Evolutionary conservation across 768 basidiomycete genomes (phyloP), one percentile per base, ranked within the genome.

Genomic region (Naganishia kalamii): DNA sequence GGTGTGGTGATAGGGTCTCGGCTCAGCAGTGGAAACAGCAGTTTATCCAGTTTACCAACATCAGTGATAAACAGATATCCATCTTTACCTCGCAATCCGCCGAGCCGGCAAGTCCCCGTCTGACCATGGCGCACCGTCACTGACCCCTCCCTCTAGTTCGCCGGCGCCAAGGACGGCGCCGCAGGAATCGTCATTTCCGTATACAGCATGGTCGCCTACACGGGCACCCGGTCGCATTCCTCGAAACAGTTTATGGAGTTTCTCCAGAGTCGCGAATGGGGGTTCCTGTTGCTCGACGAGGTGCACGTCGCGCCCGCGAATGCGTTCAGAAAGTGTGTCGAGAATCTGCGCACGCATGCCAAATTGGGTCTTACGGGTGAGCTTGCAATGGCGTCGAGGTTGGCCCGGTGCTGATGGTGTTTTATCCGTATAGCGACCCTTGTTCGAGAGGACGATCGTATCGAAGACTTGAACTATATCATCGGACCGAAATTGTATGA

Each of bases 211-310:
- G 93, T 99, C 59, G 94, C 96, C 32, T 97, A 97, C 76, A 96
- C 92, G 2, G 90, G 92, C 73, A 96, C 97, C 77, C 86, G 96
- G 70, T 96, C 96, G n/a, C 92, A 98, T 76, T 92, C 94, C 74
- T 90, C 96, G 19, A 92, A 96, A 81, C 96, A 98, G 82, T 97
- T 98, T 90, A 99, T 99, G 96, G 93, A 99, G 70, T 99, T 98
- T 75, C 78, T 99, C 48, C 91, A 91, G 30, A 92, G 91, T n/a
- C 83, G 94, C 61, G 96, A 99, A 79, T 99, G 96, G 96, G 96
- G 96, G 10, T 97, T 97, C 79, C 89, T 99, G 69, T 82, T 99
- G 21, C 82, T 99, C 46, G 96, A 99, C 73, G 96, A 99, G 80
- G 96, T 98, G 21, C 96, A 99, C 77, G 96, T 99, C 69, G 96